Percentiles rank a stretch among this genome's conserved stretches.
These are phyloP conservation scores for Colletotrichum chrysophilum DNA, from an alignment of 2,329 filamentous ascomycete genomes.

Conservation along the genomic window DNA sequence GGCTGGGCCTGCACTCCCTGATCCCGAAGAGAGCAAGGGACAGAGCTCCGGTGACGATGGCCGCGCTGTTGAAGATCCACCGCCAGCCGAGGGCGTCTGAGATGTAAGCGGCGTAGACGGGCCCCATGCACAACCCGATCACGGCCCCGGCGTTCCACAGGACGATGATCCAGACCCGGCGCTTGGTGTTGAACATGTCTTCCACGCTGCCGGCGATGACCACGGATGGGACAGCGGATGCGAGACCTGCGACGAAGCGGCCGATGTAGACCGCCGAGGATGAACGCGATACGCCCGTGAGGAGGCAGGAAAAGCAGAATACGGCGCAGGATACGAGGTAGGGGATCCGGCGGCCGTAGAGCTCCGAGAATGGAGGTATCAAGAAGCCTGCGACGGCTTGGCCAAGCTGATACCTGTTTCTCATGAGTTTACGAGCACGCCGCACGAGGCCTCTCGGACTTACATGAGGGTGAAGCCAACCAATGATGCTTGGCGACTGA, in stretches of 20 bases:
- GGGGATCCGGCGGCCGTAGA: constrained; percentile 37
- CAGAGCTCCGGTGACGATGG: constrained; percentile 39
- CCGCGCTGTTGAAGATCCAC: constrained; percentile 49
- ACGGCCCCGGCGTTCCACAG: constrained; percentile 48
- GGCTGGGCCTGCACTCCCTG: constrained; percentile 48
- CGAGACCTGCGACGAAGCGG: constrained; percentile 46
- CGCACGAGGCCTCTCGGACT: background rate
- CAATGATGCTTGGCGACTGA: constrained; percentile 18
- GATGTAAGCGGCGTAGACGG: constrained; percentile 47
- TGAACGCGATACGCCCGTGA: constrained; percentile 41
- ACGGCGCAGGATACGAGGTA: constrained; percentile 36
- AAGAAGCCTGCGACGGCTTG: constrained; percentile 42
- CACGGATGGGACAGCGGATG: constrained; percentile 51
- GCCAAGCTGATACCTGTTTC: constrained; percentile 35
- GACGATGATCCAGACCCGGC: constrained; percentile 51
- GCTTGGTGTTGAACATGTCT: constrained; percentile 50
- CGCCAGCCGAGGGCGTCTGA: constrained; percentile 42
- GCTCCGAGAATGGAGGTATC: constrained; percentile 42
- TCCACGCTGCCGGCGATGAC: constrained; percentile 53
- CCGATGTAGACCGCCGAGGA: constrained; percentile 42
- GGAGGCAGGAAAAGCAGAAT: constrained; percentile 37
- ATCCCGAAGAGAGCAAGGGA: constrained; percentile 39
- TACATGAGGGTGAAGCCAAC: constrained; percentile 30
- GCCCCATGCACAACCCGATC: constrained; percentile 46
- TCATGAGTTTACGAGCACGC: background rate